A percentile compares a stretch with the other conserved stretches of the same genome.
phyloP scores from a whole-genome alignment of 768 basidiomycete species.

The Chalciporus piperatus region DNA sequence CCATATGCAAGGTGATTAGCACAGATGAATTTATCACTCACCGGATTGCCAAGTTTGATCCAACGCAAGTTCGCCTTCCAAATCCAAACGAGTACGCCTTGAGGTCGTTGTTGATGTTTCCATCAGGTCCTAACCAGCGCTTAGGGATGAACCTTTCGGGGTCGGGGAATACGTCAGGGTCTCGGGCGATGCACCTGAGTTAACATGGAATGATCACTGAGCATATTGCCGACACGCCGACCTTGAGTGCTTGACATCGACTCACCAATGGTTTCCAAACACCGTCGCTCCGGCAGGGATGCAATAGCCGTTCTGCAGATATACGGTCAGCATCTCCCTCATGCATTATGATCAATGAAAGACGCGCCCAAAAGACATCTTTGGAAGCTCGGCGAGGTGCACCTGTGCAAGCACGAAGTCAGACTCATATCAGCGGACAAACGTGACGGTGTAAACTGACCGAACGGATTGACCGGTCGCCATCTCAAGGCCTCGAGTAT shows the following conservation, averaged over 20 bases:
- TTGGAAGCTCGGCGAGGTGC: slow-evolving; percentile 24
- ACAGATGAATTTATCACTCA: slow-evolving; percentile 8
- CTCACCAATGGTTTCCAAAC: slow-evolving; percentile 32
- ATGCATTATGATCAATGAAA: not conserved
- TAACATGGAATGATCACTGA: too few relatives aligned
- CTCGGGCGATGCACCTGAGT: slow-evolving; percentile 22
- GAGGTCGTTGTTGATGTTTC: slow-evolving; percentile 46
- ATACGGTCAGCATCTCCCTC: not conserved
- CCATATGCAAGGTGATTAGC: not conserved
- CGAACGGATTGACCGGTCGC: slow-evolving; percentile 36
- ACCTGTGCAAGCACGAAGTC: slow-evolving; percentile 5
- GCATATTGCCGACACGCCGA: too few relatives aligned
- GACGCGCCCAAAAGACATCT: slow-evolving; percentile 27
- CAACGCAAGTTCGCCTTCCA: slow-evolving; percentile 37
- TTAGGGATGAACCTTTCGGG: slow-evolving; percentile 54
- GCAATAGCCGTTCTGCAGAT: slow-evolving; percentile 32
- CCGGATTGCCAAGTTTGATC: slow-evolving; percentile 25
- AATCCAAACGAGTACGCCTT: slow-evolving; percentile 55
- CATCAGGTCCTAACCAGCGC: slow-evolving; percentile 48
- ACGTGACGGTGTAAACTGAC: slow-evolving; percentile 7
- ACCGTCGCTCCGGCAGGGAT: slow-evolving; percentile 35
- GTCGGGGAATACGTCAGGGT: slow-evolving; percentile 25
- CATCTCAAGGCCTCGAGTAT: slow-evolving; percentile 38
- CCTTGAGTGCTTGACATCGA: too few relatives aligned
- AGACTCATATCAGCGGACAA: not conserved